Percentiles rank a stretch among this genome's conserved stretches.
Conservation (phyloP, 176 grass and related monocot species). For the Puccinellia tenuiflora region DNA sequence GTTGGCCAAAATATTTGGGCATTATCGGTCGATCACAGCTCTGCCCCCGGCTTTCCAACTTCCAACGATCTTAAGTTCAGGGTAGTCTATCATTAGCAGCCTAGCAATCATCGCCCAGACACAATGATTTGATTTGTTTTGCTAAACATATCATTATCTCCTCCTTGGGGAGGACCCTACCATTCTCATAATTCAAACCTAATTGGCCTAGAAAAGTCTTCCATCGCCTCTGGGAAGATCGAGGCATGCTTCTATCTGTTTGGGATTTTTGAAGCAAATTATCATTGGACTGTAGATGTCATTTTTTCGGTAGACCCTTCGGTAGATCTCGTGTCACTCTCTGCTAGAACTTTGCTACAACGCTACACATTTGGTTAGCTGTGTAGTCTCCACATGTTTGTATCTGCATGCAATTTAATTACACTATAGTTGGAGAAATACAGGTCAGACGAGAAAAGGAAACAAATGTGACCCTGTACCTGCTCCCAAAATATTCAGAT, state of each 20-base stretch:
- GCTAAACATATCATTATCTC: conserved; percentile 31
- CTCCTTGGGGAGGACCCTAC: neutral
- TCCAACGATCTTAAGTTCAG: conserved; percentile 28
- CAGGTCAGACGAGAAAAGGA: conserved; percentile 10
- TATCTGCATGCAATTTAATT: conserved; percentile 22
- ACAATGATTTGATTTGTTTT: conserved; percentile 43
- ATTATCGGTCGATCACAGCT: neutral
- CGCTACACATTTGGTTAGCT: neutral
- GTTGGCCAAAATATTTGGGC: conserved; percentile 6
- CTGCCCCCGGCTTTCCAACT: neutral
- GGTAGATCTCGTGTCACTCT: conserved; percentile 34
- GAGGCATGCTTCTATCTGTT: neutral
- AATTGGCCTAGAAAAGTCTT: conserved; percentile 5
- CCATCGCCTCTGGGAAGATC: neutral
- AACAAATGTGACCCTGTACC: conserved; percentile 34
- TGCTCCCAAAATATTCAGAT: neutral
- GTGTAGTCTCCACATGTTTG: neutral
- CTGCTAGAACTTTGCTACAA: conserved; percentile 27
- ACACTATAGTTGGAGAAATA: conserved; percentile 2
- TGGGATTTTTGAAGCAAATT: too few species aligned
- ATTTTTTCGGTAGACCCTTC: neutral
- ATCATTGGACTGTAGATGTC: neutral
- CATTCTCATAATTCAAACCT: conserved; percentile 20
- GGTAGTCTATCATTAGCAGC: conserved; percentile 9
- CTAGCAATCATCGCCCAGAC: conserved; percentile 15